Evolutionary conservation across 352 stramenopile genomes (phyloP), one percentile per base, ranked within the genome.

Genomic region (Pilasporangium apinafurcum): DNA sequence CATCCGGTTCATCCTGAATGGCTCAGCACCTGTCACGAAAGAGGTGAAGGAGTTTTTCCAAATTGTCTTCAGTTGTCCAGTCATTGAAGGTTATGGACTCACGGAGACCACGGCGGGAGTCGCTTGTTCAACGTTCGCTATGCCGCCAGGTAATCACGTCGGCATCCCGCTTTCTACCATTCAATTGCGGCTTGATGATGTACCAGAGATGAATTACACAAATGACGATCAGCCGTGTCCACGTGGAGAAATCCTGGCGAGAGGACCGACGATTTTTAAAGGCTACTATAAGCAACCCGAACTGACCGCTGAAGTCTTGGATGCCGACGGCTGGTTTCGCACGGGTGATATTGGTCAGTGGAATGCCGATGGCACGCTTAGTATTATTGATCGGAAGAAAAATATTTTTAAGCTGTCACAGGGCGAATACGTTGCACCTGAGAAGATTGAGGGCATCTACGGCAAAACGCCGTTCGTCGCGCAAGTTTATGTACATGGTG

Each of bases 371-470:
- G 86, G 87, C 32, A 91, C 77, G 35, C 44, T 97, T 26, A 75
- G 69, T 39, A 90, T 96, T 52, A 75, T 92, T 46, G 79, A 92
- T 36, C 72, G 80, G 33, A 92, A 88, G 73, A 92, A 96, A 54
- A 95, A 96, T 63, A 90, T 96, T 56, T 95, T 91, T 71, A 95
- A 95, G 67, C 70, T 95, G 16, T 65, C 81, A 17, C 77, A 95
- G 57, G 94, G 92, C 24, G 94, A 98, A 64, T 98, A 98, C 59
- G 76, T 98, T 24, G 91, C 94, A 1, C 64, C 94, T 8, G 94
- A 98, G 59, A 96, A 96, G 62, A 85, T 98, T 51, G 95, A 98
- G 59, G 94, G 93, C 53, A 74, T 93, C 12, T 97, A 96, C 48
- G 56, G 59, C 36, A 94, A 95, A 48, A 89, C 60, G 38, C 59